Percentiles rank a stretch among this genome's conserved stretches.
Evolutionary conservation across 2,329 filamentous ascomycete species (phyloP).

Genomic region (Lecanicillium sp.): DNA sequence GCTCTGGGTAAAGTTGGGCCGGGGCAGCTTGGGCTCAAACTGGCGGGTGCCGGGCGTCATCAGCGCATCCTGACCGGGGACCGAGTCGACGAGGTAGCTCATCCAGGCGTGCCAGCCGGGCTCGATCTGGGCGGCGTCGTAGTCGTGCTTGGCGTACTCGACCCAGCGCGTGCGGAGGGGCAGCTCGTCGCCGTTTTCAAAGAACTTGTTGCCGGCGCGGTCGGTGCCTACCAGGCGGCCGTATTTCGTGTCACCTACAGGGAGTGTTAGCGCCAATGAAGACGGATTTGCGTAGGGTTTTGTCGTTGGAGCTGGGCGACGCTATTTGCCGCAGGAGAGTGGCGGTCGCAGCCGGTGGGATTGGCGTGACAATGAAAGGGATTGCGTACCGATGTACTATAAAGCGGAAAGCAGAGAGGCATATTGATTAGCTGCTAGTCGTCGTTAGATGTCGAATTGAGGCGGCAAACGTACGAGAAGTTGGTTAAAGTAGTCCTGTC

Average conservation of each 20-base stretch:
- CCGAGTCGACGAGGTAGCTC: conserved; percentile 83
- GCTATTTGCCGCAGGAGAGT: background rate
- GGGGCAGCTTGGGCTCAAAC: conserved; percentile 69
- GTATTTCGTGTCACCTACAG: conserved; percentile 86
- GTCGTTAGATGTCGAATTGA: background rate
- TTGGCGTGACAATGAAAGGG: background rate
- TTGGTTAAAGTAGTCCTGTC: conserved; percentile 82
- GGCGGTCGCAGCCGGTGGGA: background rate
- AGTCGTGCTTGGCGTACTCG: conserved; percentile 86
- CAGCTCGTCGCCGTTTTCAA: conserved; percentile 90
- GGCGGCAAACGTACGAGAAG: conserved; percentile 64
- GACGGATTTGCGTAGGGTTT: background rate
- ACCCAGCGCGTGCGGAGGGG: conserved; percentile 96
- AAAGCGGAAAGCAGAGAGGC: conserved; percentile 7
- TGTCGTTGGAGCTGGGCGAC: background rate
- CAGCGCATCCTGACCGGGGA: conserved; percentile 69
- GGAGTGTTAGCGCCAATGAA: background rate
- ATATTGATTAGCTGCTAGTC: conserved; percentile 1
- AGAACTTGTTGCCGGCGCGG: conserved; percentile 95
- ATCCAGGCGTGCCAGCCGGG: conserved; percentile 99
- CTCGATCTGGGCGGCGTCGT: conserved; percentile 77
- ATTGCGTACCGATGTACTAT: conserved; percentile 48
- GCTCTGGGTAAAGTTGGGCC: conserved; percentile 67
- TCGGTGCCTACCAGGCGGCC: conserved; percentile 80
- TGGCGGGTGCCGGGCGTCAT: conserved; percentile 57